Percentiles rank a stretch among this genome's conserved stretches.
Evolutionary conservation across 306 rosid genomes (phyloP).

Genomic region (Pyrus betulifolia): DNA sequence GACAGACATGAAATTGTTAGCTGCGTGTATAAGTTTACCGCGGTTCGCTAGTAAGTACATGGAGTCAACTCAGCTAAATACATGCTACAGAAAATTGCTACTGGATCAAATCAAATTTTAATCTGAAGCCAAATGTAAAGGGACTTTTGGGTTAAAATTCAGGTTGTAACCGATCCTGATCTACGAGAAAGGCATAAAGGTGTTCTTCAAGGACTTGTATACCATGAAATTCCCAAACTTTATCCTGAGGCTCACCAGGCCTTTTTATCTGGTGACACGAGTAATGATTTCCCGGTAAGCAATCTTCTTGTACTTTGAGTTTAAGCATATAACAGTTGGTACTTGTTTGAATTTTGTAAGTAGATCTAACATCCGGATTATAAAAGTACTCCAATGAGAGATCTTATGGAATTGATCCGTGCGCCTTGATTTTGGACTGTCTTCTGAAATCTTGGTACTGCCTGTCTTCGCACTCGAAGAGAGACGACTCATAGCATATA

Average conservation of each 20-base stretch:
- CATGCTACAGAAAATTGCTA: no score
- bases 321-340: background rate
- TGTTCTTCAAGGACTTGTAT: slow-evolving; percentile 67
- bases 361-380: background rate
- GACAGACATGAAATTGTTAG: background rate
- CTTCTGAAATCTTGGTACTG: background rate
- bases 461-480: background rate
- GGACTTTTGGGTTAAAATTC: slow-evolving; percentile 12
- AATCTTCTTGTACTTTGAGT: slow-evolving; percentile 1
- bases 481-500: background rate
- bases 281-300: slow-evolving; percentile 75
- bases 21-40: slow-evolving; percentile 4
- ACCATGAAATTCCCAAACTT: slow-evolving; percentile 35
- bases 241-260: slow-evolving; percentile 47
- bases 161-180: slow-evolving; percentile 67
- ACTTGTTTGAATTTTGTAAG: background rate
- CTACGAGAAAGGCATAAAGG: slow-evolving; percentile 80
- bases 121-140: background rate
- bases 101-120: slow-evolving; percentile 25
- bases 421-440: background rate
- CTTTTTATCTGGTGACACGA: slow-evolving; percentile 34
- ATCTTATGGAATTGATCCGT: background rate
- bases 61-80: no score
- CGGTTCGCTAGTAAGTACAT: background rate
- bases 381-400: background rate